phyloP scores from a whole-genome alignment of 352 stramenopile species.

The Globisporangium acanthophoron region DNA sequence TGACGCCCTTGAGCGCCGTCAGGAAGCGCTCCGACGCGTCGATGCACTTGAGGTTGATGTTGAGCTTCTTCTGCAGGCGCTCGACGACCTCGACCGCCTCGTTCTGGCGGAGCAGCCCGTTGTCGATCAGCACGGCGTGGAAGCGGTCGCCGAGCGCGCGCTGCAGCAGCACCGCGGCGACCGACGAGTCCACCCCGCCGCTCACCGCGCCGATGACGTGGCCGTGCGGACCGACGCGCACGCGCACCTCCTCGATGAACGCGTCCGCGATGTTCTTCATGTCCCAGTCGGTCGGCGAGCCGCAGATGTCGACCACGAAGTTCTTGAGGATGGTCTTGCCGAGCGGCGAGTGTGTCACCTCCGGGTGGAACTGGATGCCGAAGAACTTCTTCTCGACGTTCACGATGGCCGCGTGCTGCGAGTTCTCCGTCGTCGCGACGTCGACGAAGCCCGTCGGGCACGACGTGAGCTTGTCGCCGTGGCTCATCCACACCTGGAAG shows the following conservation, averaged over 20 bases:
- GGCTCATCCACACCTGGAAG: slow-evolving; percentile 99
- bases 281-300: slow-evolving; percentile 95
- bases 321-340: slow-evolving; percentile 96
- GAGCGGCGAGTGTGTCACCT: slow-evolving; percentile 95
- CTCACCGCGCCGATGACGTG: slow-evolving; percentile 98
- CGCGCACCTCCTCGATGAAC: slow-evolving; percentile 87
- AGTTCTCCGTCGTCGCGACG: slow-evolving; percentile 87
- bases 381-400: slow-evolving; percentile 93
- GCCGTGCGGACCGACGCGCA: slow-evolving; percentile 90
- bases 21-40: slow-evolving; percentile 97
- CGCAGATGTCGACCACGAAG: slow-evolving; percentile 96
- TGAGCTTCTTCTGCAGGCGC: slow-evolving; percentile 84
- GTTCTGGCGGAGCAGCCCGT: slow-evolving; percentile 96
- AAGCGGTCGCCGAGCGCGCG: slow-evolving; percentile 96
- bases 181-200: slow-evolving; percentile 98
- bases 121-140: slow-evolving; percentile 99
- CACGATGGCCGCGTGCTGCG: slow-evolving; percentile 93
- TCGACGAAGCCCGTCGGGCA: slow-evolving; percentile 92
- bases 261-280: slow-evolving; percentile 94
- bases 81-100: slow-evolving; percentile 92
- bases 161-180: slow-evolving; percentile 97
- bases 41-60: slow-evolving; percentile 97
- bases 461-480: slow-evolving; percentile 97
- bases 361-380: slow-evolving; percentile 97
- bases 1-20: slow-evolving; percentile 88